A percentile compares a stretch with the other conserved stretches of the same genome.
These are phyloP conservation scores for Ricinus communis DNA, from an alignment of 345 rosid genomes.

Conservation along the genomic window DNA sequence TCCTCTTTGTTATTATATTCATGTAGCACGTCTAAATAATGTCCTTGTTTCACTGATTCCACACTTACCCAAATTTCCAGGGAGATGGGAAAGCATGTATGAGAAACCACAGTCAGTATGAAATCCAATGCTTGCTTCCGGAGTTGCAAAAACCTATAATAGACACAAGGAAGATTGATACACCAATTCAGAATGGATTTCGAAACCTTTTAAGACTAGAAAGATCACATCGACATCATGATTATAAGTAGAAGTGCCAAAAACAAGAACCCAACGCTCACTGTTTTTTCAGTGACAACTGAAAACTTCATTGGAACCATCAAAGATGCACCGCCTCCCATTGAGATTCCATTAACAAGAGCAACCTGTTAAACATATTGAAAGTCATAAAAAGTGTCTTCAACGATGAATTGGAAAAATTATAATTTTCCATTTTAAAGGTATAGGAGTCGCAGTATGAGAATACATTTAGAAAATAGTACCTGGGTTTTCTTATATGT, in stretches of 20 bases:
- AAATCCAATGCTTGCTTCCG: slow-evolving; percentile 92
- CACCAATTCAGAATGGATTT: neutral
- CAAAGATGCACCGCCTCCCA: slow-evolving; percentile 96
- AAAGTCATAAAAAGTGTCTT: neutral
- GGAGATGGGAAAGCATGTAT: slow-evolving; percentile 78
- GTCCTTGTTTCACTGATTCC: slow-evolving; percentile 9
- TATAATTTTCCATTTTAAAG: neutral
- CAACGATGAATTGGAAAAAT: neutral
- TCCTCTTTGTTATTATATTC: neutral
- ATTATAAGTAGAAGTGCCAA: slow-evolving; percentile 6
- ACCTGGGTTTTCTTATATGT: slow-evolving; percentile 84
- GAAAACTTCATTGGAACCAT: slow-evolving; percentile 95
- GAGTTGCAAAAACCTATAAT: slow-evolving; percentile 78
- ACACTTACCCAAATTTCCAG: slow-evolving; percentile 73
- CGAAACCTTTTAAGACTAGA: neutral
- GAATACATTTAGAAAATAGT: neutral
- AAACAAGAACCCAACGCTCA: slow-evolving; percentile 37
- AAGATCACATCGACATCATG: neutral
- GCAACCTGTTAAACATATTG: slow-evolving; percentile 58
- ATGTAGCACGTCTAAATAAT: neutral
- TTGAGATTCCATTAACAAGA: slow-evolving; percentile 83
- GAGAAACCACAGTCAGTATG: slow-evolving; percentile 95
- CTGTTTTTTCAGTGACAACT: slow-evolving; percentile 91
- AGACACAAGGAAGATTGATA: slow-evolving; percentile 1
- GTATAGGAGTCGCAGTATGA: no score